Evolutionary conservation across 805 yeast species (phyloP), one percentile per base, ranked within the genome.

Genomic region (Candida maris): DNA sequence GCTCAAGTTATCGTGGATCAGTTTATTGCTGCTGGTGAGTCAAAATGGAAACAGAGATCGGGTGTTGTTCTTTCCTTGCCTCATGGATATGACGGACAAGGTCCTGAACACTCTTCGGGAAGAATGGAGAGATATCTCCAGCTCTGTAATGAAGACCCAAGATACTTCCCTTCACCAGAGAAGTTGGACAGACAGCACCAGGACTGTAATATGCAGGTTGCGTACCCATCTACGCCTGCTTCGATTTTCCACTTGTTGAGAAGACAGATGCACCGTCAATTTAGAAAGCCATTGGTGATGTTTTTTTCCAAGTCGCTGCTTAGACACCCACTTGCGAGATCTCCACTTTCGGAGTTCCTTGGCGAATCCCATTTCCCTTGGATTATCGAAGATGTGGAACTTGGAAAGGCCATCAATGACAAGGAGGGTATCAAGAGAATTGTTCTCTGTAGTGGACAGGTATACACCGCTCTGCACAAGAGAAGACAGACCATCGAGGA

Each of bases 21-120:
- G 73, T 93, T 93, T 64, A 77, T 93, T 59, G 85, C 97, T 30
- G 86, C 89, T 61, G 98, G 95, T 64, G 99, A 93, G 71, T 78
- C 89, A 51, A 93, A 93, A 71, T 93, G 99, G 99, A 85, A 86
- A 64, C 98, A 93, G 75, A 85, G 99, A 70, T 86, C 96, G 10
- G 99, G 99, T 63, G 62, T 93, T 42, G 95, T 93, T 25, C 69
- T 93, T 52, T 86, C 97, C 3, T 75, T 93, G 67, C 99, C 99
- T 40, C 99, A 93, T 64, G 99, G 99, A 71, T 93, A 89, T 65
- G 99, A 93, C 64, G 99, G 99, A 51, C 98, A 93, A 73, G 99
- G 99, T 57, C 97, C 99, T 49, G 99, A 93, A 73, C 99, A 93
- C 70, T 93, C 98, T 19, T 85, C 96, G 39, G 97, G 95, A 57